These are phyloP conservation scores for Daldinia bambusicola DNA, from an alignment of 495 filamentous ascomycete species.

Conservation along the genomic window DNA sequence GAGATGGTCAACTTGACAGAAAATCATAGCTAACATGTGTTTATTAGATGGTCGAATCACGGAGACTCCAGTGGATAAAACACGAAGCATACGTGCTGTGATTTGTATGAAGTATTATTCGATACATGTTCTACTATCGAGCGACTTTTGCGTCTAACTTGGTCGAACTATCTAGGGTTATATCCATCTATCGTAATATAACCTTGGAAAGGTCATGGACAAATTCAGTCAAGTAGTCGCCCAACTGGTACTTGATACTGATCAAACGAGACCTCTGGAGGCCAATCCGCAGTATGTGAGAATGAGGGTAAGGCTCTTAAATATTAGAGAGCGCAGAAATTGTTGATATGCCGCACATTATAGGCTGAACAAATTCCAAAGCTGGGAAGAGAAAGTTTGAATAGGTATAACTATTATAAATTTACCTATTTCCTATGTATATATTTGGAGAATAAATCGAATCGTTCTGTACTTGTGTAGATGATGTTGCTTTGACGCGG, in stretches of 20 bases:
- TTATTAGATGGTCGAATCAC: constrained; percentile 39
- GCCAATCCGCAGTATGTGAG: not conserved
- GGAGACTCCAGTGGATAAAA: constrained; percentile 3
- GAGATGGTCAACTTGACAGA: constrained; percentile 40
- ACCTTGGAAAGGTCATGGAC: not conserved
- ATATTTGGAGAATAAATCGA: too few species aligned
- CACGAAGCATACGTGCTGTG: constrained; percentile 10
- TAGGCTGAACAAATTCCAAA: too few species aligned
- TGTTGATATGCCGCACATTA: too few species aligned
- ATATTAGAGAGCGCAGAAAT: not conserved
- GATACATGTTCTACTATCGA: not conserved
- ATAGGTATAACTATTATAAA: too few species aligned
- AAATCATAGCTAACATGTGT: constrained; percentile 40
- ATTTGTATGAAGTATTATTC: constrained; percentile 9
- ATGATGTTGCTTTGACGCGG: too few species aligned
- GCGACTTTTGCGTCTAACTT: not conserved
- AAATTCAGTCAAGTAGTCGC: not conserved
- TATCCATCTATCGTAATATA: not conserved
- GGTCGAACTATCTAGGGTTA: not conserved
- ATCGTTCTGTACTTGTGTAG: too few species aligned
- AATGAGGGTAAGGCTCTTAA: not conserved
- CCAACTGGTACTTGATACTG: not conserved
- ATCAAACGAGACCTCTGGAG: not conserved
- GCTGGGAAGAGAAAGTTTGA: too few species aligned
- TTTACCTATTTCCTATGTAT: too few species aligned